phyloP scores from a whole-genome alignment of 805 yeast species.

The Kuraishia molischiana region DNA sequence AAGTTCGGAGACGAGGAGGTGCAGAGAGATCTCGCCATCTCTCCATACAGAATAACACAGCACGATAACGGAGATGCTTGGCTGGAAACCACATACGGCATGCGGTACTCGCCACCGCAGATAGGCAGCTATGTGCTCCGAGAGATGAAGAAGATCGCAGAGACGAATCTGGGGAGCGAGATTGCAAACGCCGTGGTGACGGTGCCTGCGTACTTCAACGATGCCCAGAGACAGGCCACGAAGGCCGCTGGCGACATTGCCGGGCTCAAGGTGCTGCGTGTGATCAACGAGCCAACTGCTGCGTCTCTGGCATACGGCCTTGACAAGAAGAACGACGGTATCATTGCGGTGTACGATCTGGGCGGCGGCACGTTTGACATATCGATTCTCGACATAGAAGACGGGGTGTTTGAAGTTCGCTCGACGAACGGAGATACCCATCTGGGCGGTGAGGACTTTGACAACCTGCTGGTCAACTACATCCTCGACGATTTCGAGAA shows the following conservation, averaged over 20 bases:
- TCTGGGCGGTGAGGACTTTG: conserved; percentile 87
- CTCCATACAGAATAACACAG: conserved; percentile 85
- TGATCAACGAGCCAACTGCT: conserved; percentile 83
- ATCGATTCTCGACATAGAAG: conserved; percentile 89
- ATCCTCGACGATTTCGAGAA: conserved; percentile 72
- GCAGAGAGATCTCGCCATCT: conserved; percentile 78
- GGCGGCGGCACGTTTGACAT: conserved; percentile 99
- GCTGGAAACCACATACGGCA: conserved; percentile 78
- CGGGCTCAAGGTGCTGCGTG: conserved; percentile 80
- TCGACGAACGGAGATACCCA: conserved; percentile 93
- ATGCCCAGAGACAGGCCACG: conserved; percentile 84
- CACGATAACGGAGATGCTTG: conserved; percentile 94
- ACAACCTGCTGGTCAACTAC: conserved; percentile 72
- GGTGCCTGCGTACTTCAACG: conserved; percentile 85
- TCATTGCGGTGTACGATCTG: conserved; percentile 89
- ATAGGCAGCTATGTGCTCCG: conserved; percentile 87
- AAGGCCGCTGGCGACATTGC: conserved; percentile 94
- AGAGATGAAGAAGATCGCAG: conserved; percentile 95
- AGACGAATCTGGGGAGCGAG: conserved; percentile 64
- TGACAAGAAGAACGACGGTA: conserved; percentile 54
- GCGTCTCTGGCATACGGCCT: conserved; percentile 92
- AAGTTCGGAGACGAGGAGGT: conserved; percentile 85
- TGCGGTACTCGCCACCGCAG: conserved; percentile 88
- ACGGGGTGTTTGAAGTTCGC: conserved; percentile 94
- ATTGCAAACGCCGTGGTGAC: conserved; percentile 86